Conservation (phyloP, 208 protist genomes). For the Acanthamoeba royreba region DNA sequence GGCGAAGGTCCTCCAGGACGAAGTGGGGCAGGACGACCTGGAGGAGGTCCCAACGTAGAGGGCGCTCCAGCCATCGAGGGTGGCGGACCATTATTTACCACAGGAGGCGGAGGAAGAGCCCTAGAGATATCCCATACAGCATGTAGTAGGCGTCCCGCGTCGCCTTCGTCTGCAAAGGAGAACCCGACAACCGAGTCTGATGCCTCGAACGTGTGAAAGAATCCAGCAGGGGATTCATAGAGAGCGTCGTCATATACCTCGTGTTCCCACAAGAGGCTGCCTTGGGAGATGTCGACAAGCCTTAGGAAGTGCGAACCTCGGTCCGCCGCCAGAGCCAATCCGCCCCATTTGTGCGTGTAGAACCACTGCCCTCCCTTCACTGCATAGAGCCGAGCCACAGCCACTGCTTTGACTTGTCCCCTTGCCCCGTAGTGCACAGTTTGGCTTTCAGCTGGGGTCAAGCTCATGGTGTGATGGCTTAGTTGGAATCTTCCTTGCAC, state of each 20-base stretch:
- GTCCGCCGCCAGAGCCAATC: not conserved
- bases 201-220: slow-evolving; percentile 34
- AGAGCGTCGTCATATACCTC: not conserved
- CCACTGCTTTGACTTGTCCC: not conserved
- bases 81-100: not conserved
- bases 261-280: not conserved
- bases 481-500: too few species aligned
- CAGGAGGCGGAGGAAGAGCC: not conserved
- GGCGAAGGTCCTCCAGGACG: not conserved
- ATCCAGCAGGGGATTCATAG: not conserved
- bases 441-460: not conserved
- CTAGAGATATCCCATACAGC: not conserved
- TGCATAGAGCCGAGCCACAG: not conserved
- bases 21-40: not conserved
- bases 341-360: not conserved
- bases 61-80: not conserved
- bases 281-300: not conserved
- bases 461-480: not conserved
- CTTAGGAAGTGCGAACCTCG: not conserved
- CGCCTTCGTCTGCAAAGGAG: not conserved
- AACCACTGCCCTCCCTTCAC: not conserved
- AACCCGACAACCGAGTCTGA: not conserved
- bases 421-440: not conserved
- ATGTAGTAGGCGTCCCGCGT: not conserved
- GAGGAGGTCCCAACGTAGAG: not conserved